These are phyloP conservation scores for Hypoxylon fragiforme DNA, from an alignment of 495 filamentous ascomycete species.

Conservation along the genomic window DNA sequence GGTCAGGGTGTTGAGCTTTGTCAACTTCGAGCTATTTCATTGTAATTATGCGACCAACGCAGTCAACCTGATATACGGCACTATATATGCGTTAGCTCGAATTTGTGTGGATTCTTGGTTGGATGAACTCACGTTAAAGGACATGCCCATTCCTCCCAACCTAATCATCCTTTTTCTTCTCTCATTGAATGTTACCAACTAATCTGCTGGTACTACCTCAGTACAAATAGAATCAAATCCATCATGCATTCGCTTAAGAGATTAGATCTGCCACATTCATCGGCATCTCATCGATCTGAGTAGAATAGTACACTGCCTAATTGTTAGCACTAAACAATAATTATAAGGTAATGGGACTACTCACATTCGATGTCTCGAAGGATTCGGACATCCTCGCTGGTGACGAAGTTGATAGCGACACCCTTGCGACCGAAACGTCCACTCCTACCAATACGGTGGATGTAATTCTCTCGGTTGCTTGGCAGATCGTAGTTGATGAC, in stretches of 20 bases:
- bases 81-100: constrained; percentile 24
- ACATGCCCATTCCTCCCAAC: constrained; percentile 42
- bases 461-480: constrained; percentile 99
- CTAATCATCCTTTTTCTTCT: constrained; percentile 2
- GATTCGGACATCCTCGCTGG: constrained; percentile 95
- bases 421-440: constrained; percentile 97
- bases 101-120: not conserved
- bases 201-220: constrained; percentile 23
- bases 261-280: constrained; percentile 86
- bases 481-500: constrained; percentile 99
- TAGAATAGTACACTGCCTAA: constrained; percentile 80
- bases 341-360: constrained; percentile 31
- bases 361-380: constrained; percentile 91
- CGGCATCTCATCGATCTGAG: constrained; percentile 99
- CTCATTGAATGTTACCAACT: constrained; percentile 5
- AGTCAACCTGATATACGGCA: constrained; percentile 22
- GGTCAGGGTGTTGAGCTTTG: too few relatives aligned
- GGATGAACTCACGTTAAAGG: constrained; percentile 30
- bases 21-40: too few relatives aligned
- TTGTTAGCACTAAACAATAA: constrained; percentile 38
- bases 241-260: constrained; percentile 11
- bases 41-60: not conserved
- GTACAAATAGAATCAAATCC: not conserved
- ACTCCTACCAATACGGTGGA: constrained; percentile 94
- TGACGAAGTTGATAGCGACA: constrained; percentile 99